These are phyloP conservation scores for Chiua virens DNA, from an alignment of 768 basidiomycete species.

Conservation along the genomic window DNA sequence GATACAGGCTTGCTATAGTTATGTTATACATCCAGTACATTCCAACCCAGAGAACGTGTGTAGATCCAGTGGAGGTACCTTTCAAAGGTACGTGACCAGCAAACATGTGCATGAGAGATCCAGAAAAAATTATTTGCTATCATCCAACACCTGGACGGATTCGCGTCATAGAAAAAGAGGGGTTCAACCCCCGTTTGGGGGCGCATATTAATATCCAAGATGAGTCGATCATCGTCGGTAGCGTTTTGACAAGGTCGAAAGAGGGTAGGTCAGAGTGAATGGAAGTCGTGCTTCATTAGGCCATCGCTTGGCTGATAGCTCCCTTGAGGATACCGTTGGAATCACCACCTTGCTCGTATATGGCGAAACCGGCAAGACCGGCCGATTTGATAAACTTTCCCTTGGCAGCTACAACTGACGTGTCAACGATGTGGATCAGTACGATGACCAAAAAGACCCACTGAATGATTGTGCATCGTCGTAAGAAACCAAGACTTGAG, in stretches of 20 bases:
- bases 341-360: conserved; percentile 49
- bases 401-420: conserved; percentile 36
- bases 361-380: conserved; percentile 42
- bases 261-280: conserved; percentile 1
- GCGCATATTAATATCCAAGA: conserved; percentile 4
- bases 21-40: not conserved
- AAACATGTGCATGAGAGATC: not conserved
- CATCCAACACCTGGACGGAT: conserved; percentile 18
- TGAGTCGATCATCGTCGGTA: conserved; percentile 23
- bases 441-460: conserved; percentile 18
- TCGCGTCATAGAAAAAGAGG: not conserved
- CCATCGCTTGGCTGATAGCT: conserved; percentile 32
- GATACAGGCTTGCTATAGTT: conserved; percentile 1
- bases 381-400: conserved; percentile 38
- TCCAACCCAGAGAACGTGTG: not conserved
- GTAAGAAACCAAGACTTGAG: conserved; percentile 61
- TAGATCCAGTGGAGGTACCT: conserved; percentile 3
- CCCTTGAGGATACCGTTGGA: conserved; percentile 35
- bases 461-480: conserved; percentile 63
- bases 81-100: conserved; percentile 9
- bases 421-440: not conserved
- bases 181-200: conserved; percentile 8
- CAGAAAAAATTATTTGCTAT: not conserved
- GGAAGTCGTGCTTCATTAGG: conserved; percentile 10
- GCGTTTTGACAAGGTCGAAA: conserved; percentile 7